Evolutionary conservation across 441 rosid genomes (phyloP), one percentile per base, ranked within the genome.

Genomic region (Jatropha podagrica): DNA sequence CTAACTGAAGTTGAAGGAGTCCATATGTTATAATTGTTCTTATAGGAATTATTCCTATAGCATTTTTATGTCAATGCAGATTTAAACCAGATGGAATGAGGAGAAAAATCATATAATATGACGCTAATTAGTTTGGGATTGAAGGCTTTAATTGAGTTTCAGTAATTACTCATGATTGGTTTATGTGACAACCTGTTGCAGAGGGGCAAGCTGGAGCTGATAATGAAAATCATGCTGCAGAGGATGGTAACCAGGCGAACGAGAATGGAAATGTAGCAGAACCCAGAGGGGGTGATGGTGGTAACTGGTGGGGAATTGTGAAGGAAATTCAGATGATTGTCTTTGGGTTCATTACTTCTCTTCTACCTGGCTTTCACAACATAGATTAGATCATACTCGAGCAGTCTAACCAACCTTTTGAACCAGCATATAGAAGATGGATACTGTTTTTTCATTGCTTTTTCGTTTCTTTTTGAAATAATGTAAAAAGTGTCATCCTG

Each of bases 311-410:
- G 99, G 96, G 92, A 72, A 89, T 96, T 64, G 89, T 91, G 68
- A 96, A 90, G 86, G 99, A 96, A 87, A 89, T 96, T 80, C 97
- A 96, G 81, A 91, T 96, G 97, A 90, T 96, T 14, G 92, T 96
- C 61, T 91, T 96, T 9, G 99, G 99, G 67, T 96, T 94, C 85
- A 92, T 96, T 67, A 92, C 99, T 41, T 96, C 98, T 51, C 92
- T 94, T 54, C 97, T 96, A 68, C 99, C 99, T 7, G 98, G 97
- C 62, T 92, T 96, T 80, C 97, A 94, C 84, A 88, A 96, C 87
- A 77, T 91, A 76, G 99, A 96, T 63, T 96, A 93, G 86, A 48
- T 80, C 38, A 27, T 74, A 46, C 63, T 75, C 54, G 20, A 41
- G 68, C 64, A 27, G 15, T 46, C 60, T 55, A 77, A 17, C 78